These are phyloP conservation scores for Fonsecaea monophora DNA, from an alignment of 2,329 filamentous ascomycete species.

Conservation along the genomic window DNA sequence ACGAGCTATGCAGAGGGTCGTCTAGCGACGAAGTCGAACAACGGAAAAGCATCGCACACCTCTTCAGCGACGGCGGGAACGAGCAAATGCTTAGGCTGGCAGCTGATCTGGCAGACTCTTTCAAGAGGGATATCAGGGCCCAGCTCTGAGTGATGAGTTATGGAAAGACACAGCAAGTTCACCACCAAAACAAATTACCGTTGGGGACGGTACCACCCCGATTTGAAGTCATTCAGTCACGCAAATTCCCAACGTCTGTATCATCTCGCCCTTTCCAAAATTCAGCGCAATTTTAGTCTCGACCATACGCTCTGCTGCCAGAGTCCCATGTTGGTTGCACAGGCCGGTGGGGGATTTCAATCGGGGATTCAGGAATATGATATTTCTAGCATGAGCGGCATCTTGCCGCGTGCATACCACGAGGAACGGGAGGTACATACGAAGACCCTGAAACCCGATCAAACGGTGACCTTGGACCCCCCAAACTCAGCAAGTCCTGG, in stretches of 20 bases:
- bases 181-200: background rate
- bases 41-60: background rate
- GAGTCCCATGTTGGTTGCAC: background rate
- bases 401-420: too few relatives aligned
- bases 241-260: background rate
- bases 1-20: background rate
- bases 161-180: background rate
- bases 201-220: background rate
- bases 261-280: background rate
- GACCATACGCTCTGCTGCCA: background rate
- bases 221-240: background rate
- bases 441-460: too few relatives aligned
- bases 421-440: too few relatives aligned
- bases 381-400: too few relatives aligned
- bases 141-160: background rate
- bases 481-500: too few relatives aligned
- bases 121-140: background rate
- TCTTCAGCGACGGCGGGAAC: background rate
- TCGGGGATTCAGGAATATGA: too few relatives aligned
- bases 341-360: background rate
- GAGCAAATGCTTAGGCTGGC: background rate
- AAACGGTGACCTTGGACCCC: too few relatives aligned
- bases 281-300: background rate
- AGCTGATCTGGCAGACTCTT: slow-evolving; percentile 2
- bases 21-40: background rate